Evolutionary conservation across 805 yeast genomes (phyloP).

Genomic region (Candida ipomoeae): DNA sequence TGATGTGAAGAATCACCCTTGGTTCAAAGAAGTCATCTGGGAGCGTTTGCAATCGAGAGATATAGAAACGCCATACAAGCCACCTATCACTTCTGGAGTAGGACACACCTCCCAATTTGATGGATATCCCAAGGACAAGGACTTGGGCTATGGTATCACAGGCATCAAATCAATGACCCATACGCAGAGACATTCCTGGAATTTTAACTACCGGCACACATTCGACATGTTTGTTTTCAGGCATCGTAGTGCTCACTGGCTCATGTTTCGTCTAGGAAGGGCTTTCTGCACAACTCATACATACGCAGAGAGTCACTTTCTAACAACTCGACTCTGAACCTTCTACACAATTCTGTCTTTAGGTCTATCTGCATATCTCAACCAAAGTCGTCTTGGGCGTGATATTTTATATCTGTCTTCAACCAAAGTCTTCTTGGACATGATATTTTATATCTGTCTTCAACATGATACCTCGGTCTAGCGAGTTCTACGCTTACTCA

Average conservation of each 20-base stretch:
- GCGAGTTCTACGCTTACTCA: not conserved
- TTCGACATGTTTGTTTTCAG: not conserved
- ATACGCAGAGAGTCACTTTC: not conserved
- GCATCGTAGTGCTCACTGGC: not conserved
- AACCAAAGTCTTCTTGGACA: too few relatives aligned
- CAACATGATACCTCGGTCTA: not conserved
- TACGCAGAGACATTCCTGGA: conserved; percentile 49
- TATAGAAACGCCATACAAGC: conserved; percentile 96
- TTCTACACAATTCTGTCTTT: not conserved
- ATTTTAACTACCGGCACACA: conserved; percentile 22
- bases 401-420: too few relatives aligned
- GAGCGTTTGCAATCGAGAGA: conserved; percentile 80
- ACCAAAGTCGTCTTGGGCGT: not conserved
- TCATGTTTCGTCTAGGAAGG: not conserved
- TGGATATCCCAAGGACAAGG: conserved; percentile 75
- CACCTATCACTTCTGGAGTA: conserved; percentile 86
- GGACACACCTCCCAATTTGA: conserved; percentile 82
- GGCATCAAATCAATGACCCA: conserved; percentile 69
- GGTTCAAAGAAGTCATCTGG: conserved; percentile 96
- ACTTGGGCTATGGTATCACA: conserved; percentile 73
- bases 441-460: not conserved
- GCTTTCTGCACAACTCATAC: not conserved
- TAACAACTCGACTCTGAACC: not conserved
- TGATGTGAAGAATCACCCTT: conserved; percentile 82
- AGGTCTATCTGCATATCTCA: not conserved